Percentiles rank a stretch among this genome's conserved stretches.
These are phyloP conservation scores for Neurospora africana DNA, from an alignment of 495 filamentous ascomycete species.

Conservation along the genomic window DNA sequence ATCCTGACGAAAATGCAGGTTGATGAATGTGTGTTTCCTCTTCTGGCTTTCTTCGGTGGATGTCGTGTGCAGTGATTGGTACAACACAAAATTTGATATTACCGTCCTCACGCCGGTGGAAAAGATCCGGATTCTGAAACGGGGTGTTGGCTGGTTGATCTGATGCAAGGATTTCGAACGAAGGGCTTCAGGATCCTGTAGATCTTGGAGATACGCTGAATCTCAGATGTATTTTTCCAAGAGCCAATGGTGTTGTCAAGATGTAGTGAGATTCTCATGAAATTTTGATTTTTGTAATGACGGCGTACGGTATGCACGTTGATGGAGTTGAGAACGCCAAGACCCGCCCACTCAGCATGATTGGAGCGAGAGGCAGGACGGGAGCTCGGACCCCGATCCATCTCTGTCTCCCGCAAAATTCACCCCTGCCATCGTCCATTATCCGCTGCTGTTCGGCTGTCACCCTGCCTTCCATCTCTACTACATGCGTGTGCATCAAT, in stretches of 20 bases:
- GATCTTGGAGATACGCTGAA: not conserved
- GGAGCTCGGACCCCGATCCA: not conserved
- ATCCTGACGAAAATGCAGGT: not conserved
- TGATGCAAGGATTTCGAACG: not conserved
- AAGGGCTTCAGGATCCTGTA: not conserved
- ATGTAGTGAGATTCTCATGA: not conserved
- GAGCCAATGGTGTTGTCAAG: not conserved
- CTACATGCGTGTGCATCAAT: not conserved
- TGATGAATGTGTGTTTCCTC: not conserved
- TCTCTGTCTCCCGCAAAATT: not conserved
- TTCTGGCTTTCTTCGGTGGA: not conserved
- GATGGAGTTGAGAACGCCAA: not conserved
- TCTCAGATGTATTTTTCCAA: not conserved
- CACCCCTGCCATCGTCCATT: not conserved
- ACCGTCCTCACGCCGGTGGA: not conserved
- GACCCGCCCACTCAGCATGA: not conserved
- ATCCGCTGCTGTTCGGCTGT: not conserved
- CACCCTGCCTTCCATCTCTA: not conserved
- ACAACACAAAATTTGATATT: not conserved
- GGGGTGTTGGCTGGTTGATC: not conserved
- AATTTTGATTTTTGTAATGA: not conserved
- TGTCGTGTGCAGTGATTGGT: not conserved
- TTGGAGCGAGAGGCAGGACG: not conserved
- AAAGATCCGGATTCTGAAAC: not conserved
- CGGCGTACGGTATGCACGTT: not conserved